A percentile compares a stretch with the other conserved stretches of the same genome.
These are phyloP conservation scores for Teratosphaeria nubilosa DNA, from an alignment of 2,329 filamentous ascomycete genomes.

Conservation along the genomic window DNA sequence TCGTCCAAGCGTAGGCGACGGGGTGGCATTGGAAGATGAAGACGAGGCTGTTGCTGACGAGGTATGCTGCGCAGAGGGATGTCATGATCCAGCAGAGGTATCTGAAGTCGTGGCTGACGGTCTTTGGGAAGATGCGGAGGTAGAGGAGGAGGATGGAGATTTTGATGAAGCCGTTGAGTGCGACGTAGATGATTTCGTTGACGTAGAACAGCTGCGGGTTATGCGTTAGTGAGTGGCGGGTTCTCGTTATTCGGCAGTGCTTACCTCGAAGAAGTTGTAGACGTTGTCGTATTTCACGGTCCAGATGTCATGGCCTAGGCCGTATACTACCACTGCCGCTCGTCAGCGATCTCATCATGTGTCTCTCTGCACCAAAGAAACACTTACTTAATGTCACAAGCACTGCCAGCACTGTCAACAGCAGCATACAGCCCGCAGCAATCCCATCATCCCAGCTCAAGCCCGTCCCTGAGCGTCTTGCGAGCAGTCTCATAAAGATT, in stretches of 20 bases:
- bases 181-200: slow-evolving; percentile 2
- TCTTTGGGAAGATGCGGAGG: slow-evolving; percentile 5
- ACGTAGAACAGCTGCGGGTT: background rate
- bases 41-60: background rate
- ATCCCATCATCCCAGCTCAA: slow-evolving; percentile 5
- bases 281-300: slow-evolving; percentile 8
- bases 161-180: slow-evolving; percentile 1
- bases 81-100: slow-evolving; percentile 1
- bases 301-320: slow-evolving; percentile 16
- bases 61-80: background rate
- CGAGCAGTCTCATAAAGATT: slow-evolving; percentile 6
- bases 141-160: slow-evolving; percentile 6
- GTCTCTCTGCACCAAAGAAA: background rate
- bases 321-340: slow-evolving; percentile 10
- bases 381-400: background rate
- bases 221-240: background rate
- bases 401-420: slow-evolving; percentile 3
- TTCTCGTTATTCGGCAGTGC: background rate
- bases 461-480: slow-evolving; percentile 2
- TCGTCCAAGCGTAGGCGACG: slow-evolving; percentile 1
- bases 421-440: slow-evolving; percentile 2
- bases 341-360: background rate
- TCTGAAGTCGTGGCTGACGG: slow-evolving; percentile 2
- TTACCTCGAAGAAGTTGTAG: slow-evolving; percentile 2
- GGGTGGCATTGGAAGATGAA: slow-evolving; percentile 4